Evolutionary conservation across 2,329 filamentous ascomycete species (phyloP), one percentile per base, ranked within the genome.

Genomic region (Meredithiella fracta): DNA sequence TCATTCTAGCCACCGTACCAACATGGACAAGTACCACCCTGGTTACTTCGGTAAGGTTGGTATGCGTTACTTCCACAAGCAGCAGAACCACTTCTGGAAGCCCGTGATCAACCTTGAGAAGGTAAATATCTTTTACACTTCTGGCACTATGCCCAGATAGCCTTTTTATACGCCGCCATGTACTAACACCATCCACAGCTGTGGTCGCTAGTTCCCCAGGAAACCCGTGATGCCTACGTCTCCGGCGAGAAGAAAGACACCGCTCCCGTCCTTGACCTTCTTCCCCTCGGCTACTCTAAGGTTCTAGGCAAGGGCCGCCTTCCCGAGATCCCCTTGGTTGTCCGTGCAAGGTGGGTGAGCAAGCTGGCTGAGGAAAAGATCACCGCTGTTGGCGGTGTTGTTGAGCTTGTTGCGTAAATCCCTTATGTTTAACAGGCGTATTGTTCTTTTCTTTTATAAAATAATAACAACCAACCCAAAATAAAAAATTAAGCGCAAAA

Each of bases 21-120:
- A 58, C 57, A 54, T 59, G 44, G 59, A 61, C 67, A 81, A 91
- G 76, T 89, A 91, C 83, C 87, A 94, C 71, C 89, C 91, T 62
- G 92, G 92, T 88, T 97, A 97, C 86, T 97, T 96, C 76, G 88
- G 88, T 76, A 95, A 96, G 79, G 86, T 91, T 66, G 85, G 86
- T 77, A 91, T 91, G 86, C 79, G 86, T 69, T 84, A 91, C 78
- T 96, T 95, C 86, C 91, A 97, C 82, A 90, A 92, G 76, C 83
- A 87, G 70, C 80, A 83, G 69, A 91, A 91, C 80, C 85, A 94
- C 71, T 89, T 91, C 81, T 98, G 91, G 92, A 96, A 95, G 79
- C 92, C 92, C 64, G 81, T 88, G 66, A 85, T 98, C 84, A 98
- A 98, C 81, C 78, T 98, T 67, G 92, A 97, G 77, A 98, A 97